Evolutionary conservation across 2,329 filamentous ascomycete species (phyloP), one percentile per base, ranked within the genome.

Genomic region (Cylindrodendrum hubeiense): DNA sequence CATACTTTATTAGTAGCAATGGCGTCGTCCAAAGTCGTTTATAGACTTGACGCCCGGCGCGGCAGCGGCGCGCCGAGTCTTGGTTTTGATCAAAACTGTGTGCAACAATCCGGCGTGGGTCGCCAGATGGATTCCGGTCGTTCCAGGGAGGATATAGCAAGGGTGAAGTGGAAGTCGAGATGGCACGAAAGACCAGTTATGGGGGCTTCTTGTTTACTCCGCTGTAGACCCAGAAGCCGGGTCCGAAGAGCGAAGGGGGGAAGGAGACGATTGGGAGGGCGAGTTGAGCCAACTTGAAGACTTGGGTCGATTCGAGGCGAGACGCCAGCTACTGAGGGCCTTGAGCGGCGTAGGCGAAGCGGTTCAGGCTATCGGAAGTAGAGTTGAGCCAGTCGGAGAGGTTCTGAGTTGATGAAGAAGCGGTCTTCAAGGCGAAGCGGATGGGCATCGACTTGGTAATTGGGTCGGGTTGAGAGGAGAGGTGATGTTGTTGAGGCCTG

Each of bases 121-220:
- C 67, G 74, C 68, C 74, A 61, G 69, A 62, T 59, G 66, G 57
- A 44, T 56, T 55, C 44, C 49, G 47, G 39, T 70, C 37, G 58
- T 52, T 65, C 51, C 28, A 55, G 57, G 58, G 50, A 43, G 55
- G 56, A 33, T 63, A 22, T 54, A 55, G 44, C 34, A 59, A 49
- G 52, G 43, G 26, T 49, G 60, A 50, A 59, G 49, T 59, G 51
- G 44, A 12, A 60, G 59, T 66, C 47, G 57, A 56, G 46, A 7
- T 50, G n/a, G 34, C 62, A 66, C 55, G 57, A 54, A 65, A 64
- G 62, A 50, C 71, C 73, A 95, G 84, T 98, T 98, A 98, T 87
- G 95, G 95, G 81, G 96, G 95, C 85, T 97, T 95, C 87, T 94
- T 96, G 87, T 96, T 93, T 86, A 94, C 93, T 92, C 95, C 95